Evolutionary conservation across 306 rosid species (phyloP).

Genomic region (Erythrophleum fordii): DNA sequence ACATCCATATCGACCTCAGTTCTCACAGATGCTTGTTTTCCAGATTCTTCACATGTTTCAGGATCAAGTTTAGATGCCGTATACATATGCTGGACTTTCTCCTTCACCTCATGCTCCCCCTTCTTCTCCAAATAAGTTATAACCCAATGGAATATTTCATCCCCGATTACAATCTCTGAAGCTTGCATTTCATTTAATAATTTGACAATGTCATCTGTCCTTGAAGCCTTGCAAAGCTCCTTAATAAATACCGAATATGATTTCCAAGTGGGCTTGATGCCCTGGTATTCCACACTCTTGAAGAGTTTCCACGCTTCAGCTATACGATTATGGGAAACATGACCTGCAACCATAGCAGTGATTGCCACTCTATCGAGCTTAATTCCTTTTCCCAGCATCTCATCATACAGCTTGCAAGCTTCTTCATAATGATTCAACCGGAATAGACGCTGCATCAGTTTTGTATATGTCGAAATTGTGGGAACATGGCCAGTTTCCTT

Average conservation of each 20-base stretch:
- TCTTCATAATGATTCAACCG: conserved; percentile 53
- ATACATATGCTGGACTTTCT: conserved; percentile 64
- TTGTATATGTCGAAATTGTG: conserved; percentile 70
- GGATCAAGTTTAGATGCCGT: conserved; percentile 48
- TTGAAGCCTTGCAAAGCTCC: conserved; percentile 84
- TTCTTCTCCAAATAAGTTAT: conserved; percentile 60
- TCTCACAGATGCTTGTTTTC: conserved; percentile 35
- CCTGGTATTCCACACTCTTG: conserved; percentile 60
- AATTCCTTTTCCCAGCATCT: conserved; percentile 73
- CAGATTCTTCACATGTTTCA: conserved; percentile 38
- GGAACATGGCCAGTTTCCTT: conserved; percentile 67
- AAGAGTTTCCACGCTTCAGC: conserved; percentile 75
- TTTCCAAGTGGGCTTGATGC: conserved; percentile 68
- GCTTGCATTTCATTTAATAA: conserved; percentile 70
- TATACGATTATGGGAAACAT: conserved; percentile 58
- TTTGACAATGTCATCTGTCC: conserved; percentile 67
- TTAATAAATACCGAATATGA: conserved; percentile 67
- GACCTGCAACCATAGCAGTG: conserved; percentile 88
- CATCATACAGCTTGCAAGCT: conserved; percentile 73
- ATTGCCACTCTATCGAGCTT: conserved; percentile 67
- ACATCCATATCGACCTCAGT: conserved; percentile 37
- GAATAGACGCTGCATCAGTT: conserved; percentile 79
- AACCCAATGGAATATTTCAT: conserved; percentile 58
- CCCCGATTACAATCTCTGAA: conserved; percentile 52
- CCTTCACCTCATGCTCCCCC: conserved; percentile 55